Evolutionary conservation across 305 asterid species (phyloP).

Genomic region (Ruellia speciosa): DNA sequence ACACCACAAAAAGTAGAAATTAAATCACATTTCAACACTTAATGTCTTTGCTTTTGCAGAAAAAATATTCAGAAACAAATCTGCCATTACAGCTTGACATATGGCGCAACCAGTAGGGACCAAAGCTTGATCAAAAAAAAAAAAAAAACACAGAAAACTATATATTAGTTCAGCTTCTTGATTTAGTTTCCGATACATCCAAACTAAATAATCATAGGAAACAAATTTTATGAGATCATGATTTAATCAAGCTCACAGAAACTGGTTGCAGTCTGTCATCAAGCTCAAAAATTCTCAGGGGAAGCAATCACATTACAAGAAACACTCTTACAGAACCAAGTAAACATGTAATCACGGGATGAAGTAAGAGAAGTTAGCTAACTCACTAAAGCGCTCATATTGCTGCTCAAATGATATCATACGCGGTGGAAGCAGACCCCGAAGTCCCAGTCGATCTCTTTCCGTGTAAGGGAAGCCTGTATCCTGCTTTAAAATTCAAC

Average conservation of each 20-base stretch:
- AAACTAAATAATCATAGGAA: no score
- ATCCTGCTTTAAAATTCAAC: conserved; percentile 54
- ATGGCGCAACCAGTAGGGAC: no score
- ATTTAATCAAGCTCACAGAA: no score
- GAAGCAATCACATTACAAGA: conserved; percentile 8
- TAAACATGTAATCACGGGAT: conserved; percentile 14
- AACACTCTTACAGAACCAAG: conserved; percentile 2
- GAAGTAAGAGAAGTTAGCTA: conserved; percentile 15
- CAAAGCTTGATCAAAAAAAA: no score
- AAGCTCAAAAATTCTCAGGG: background rate
- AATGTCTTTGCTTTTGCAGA: background rate
- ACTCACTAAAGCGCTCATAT: conserved; percentile 92
- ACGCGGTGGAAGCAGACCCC: conserved; percentile 98
- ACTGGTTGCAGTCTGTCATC: no score
- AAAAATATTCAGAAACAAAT: conserved; percentile 1
- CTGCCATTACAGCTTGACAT: background rate
- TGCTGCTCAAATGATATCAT: conserved; percentile 96
- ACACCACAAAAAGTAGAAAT: conserved; percentile 27
- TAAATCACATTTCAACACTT: conserved; percentile 18
- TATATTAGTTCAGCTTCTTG: no score
- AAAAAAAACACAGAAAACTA: no score
- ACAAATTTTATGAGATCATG: no score
- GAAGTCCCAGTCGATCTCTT: conserved; percentile 92
- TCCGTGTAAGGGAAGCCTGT: conserved; percentile 92
- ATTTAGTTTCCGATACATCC: no score